Evolutionary conservation across 2,329 filamentous ascomycete genomes (phyloP), one percentile per base, ranked within the genome.

Genomic region (Albophoma yamanashiensis): DNA sequence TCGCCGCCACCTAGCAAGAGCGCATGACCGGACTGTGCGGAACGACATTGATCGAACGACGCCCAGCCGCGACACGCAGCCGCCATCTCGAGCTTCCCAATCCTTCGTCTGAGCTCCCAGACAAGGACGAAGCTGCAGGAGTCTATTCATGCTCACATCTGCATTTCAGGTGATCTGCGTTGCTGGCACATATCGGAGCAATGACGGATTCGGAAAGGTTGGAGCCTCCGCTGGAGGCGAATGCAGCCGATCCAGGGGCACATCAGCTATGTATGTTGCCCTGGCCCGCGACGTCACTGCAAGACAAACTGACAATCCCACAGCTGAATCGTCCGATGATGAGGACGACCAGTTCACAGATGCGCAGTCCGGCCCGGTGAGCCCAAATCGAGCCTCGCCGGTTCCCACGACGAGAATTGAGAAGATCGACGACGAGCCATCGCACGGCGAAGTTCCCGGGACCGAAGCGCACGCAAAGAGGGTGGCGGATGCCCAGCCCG

Each of bases 321-420:
- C 52, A 72, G 72, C 70, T 74, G 81, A 82, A 62, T 77, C 76
- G 38, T 86, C 85, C 56, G 86, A 88, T 63, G 87, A 84, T 36
- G 86, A 88, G 55, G 50, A 55, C 11, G 86, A 89, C 65, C 86
- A 88, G 73, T 89, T 87, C 71, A 87, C 83, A 57, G 86, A 89
- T 69, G 85, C 86, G 40, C 82, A 82, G 59, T 86, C 84, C 40
- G 79, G 72, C 60, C 76, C 69, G 61, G 72, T 67, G 65, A 81
- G 72, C 69, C 76, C 74, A 11, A 73, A 71, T 7, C 67, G 71
- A 47, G 72, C 69, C 62, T 82, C 81, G 17, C 81, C 83, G 25
- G 79, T 85, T 59, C 84, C 83, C n/a, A 79, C 76, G 63, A 84
- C 82, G 31, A 74, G 82, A 59, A 78, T 86, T 40, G 82, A 86